Evolutionary conservation across 768 basidiomycete species (phyloP).

Genomic region (Suillus luteus): DNA sequence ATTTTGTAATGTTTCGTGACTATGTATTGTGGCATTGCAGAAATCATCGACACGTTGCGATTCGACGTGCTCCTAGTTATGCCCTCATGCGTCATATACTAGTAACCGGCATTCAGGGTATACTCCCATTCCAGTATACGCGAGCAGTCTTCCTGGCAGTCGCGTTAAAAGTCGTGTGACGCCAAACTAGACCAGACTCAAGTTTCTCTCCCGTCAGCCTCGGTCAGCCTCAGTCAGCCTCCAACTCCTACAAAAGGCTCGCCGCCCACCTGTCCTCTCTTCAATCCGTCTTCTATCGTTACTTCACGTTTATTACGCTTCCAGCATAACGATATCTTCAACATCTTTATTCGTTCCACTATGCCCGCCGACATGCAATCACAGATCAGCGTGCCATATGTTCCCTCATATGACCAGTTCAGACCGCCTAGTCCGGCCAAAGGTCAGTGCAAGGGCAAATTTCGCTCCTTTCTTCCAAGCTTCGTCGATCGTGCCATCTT

Average conservation of each 20-base stretch:
- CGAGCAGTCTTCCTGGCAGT: not conserved
- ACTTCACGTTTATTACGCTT: not conserved
- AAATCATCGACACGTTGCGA: not conserved
- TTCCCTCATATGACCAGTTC: not conserved
- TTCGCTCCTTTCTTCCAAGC: conserved; percentile 1
- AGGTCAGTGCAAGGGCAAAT: not conserved
- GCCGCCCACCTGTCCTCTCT: not conserved
- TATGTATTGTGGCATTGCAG: not conserved
- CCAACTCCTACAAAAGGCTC: not conserved
- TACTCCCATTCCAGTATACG: not conserved
- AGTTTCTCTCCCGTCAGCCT: not conserved
- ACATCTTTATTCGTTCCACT: not conserved
- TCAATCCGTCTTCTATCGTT: not conserved
- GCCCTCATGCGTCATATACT: not conserved
- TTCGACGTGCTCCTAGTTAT: not conserved
- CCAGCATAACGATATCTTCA: not conserved
- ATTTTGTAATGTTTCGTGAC: not conserved
- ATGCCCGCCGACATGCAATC: not conserved
- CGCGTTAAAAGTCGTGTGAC: not conserved
- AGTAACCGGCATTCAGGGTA: not conserved
- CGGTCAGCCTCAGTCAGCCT: conserved; percentile 1
- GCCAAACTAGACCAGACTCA: not conserved
- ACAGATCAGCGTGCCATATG: not conserved
- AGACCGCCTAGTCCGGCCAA: not conserved
- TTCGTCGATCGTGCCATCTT: conserved; percentile 4